A percentile compares a stretch with the other conserved stretches of the same genome.
phyloP scores from a whole-genome alignment of 371 early-diverging fungal species.

The Entomophthora muscae region DNA sequence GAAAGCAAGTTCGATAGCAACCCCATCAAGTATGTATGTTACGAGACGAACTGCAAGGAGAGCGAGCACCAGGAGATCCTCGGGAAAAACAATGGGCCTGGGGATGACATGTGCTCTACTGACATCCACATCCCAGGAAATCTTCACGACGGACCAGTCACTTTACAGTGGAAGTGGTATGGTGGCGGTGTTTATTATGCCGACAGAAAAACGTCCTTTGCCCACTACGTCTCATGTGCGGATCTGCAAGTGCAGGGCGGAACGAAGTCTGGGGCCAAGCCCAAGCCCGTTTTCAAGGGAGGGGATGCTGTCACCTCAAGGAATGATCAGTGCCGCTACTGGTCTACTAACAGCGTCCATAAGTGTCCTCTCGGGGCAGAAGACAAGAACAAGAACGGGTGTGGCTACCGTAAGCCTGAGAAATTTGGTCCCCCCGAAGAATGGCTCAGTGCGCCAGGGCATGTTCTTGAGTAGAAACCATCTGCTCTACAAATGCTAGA shows the following conservation, averaged over 20 bases:
- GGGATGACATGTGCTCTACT: conserved; percentile 22
- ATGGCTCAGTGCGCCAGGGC: too few relatives aligned
- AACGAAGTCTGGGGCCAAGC: conserved; percentile 8
- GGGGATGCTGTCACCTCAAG: conserved; percentile 29
- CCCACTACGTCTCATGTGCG: conserved; percentile 29
- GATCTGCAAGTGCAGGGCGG: conserved; percentile 29
- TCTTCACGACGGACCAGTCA: conserved; percentile 27
- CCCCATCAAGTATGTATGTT: conserved; percentile 27
- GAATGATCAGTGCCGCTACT: conserved; percentile 19
- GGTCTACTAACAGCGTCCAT: conserved; percentile 1
- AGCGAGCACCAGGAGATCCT: conserved; percentile 10
- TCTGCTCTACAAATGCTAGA: too few relatives aligned
- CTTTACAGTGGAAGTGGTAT: conserved; percentile 40
- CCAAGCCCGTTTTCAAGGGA: conserved; percentile 19
- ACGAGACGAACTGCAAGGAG: conserved; percentile 26
- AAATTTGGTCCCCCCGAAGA: conserved; percentile 4
- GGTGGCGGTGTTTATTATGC: conserved; percentile 36
- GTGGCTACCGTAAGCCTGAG: not conserved
- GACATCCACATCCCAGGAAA: conserved; percentile 24
- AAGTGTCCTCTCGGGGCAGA: not conserved
- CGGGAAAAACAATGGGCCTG: conserved; percentile 20
- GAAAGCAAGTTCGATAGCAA: conserved; percentile 27
- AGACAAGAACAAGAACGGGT: conserved; percentile 4
- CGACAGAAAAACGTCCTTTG: conserved; percentile 26
- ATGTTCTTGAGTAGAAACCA: too few relatives aligned